These are phyloP conservation scores for Scutellaria galericulata DNA, from an alignment of 257 asterid genomes.

Conservation along the genomic window DNA sequence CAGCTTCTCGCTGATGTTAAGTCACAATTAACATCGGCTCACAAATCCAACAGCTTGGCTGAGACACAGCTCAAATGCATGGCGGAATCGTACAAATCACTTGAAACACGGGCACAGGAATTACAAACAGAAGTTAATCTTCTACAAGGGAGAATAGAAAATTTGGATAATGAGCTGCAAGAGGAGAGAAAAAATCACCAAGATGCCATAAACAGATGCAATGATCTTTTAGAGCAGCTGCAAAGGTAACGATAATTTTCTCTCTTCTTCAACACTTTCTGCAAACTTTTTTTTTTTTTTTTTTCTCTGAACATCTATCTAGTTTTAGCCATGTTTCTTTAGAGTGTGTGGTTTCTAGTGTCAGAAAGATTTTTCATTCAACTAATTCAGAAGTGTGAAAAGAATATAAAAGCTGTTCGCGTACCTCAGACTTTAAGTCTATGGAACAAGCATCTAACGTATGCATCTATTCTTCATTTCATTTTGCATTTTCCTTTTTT, in stretches of 20 bases:
- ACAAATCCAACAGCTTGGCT: slow-evolving; percentile 74
- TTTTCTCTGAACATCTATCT: slow-evolving; percentile 8
- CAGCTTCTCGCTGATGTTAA: slow-evolving; percentile 69
- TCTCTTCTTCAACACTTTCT: not conserved
- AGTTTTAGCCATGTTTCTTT: not conserved
- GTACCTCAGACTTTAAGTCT: slow-evolving; percentile 11
- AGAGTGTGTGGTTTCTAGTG: not conserved
- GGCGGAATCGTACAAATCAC: slow-evolving; percentile 93
- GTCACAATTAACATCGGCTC: slow-evolving; percentile 74
- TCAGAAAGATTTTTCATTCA: not conserved
- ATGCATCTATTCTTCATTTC: not conserved
- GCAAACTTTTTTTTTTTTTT: not conserved
- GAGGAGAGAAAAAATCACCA: slow-evolving; percentile 72
- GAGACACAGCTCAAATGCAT: slow-evolving; percentile 99
- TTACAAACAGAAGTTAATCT: slow-evolving; percentile 76
- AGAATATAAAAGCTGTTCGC: slow-evolving; percentile 21
- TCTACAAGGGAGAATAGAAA: slow-evolving; percentile 66
- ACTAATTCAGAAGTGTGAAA: not conserved
- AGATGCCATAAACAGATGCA: slow-evolving; percentile 67
- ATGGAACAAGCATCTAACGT: not conserved
- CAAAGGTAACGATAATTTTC: slow-evolving; percentile 54
- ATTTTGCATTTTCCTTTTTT: too few species aligned
- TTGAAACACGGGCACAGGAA: slow-evolving; percentile 83
- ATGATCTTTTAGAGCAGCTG: slow-evolving; percentile 75
- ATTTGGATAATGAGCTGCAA: slow-evolving; percentile 71